These are phyloP conservation scores for Insectozyma bohioensis DNA, from an alignment of 1,139 yeast species.

Conservation along the genomic window DNA sequence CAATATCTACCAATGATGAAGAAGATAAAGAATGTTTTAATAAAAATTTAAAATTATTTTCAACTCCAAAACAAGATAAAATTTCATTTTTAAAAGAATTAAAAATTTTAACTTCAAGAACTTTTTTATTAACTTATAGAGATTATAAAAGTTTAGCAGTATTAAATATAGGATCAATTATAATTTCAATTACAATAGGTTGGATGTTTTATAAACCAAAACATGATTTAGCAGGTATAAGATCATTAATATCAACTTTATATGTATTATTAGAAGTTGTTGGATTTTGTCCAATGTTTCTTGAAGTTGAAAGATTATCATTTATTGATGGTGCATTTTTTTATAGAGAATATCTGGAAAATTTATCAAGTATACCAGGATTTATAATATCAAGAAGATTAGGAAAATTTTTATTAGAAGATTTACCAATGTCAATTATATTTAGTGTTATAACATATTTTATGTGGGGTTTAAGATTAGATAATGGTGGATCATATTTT, in stretches of 20 bases:
- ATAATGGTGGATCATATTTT: constrained; percentile 38
- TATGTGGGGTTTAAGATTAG: constrained; percentile 63
- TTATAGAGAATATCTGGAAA: constrained; percentile 73
- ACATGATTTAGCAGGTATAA: constrained; percentile 61
- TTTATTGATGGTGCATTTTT: constrained; percentile 64
- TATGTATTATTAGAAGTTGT: constrained; percentile 67
- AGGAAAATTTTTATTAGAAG: constrained; percentile 68
- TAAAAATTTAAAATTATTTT: constrained; percentile 25
- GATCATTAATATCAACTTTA: constrained; percentile 62
- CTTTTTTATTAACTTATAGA: constrained; percentile 53
- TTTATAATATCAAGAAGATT: constrained; percentile 67
- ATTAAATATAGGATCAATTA: constrained; percentile 51
- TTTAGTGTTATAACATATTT: constrained; percentile 67
- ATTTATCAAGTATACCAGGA: constrained; percentile 65
- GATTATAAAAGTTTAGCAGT: constrained; percentile 60
- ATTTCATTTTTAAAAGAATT: constrained; percentile 47
- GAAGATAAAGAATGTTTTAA: constrained; percentile 17
- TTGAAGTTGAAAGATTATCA: constrained; percentile 75
- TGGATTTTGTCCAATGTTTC: constrained; percentile 66
- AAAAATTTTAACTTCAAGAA: constrained; percentile 53
- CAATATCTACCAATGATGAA: constrained; percentile 4
- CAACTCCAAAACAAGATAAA: constrained; percentile 25
- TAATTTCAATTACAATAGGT: constrained; percentile 65
- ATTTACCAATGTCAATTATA: constrained; percentile 58
- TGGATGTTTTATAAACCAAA: constrained; percentile 76